Base-by-base conservation (phyloP, 108 stramenopile genomes). In the Aureococcus anophagefferens region DNA sequence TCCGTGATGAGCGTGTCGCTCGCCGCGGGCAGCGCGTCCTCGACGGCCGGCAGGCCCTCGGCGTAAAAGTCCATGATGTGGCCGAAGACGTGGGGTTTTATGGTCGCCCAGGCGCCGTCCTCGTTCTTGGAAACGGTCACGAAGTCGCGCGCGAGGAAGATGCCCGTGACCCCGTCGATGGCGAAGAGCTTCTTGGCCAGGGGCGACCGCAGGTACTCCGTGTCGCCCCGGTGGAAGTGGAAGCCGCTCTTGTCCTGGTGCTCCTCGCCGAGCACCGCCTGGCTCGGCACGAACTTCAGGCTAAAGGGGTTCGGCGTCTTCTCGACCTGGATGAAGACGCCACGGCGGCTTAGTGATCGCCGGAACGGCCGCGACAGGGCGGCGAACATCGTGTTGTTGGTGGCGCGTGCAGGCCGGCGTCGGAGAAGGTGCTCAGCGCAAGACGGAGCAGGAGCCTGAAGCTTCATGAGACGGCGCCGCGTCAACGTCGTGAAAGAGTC, bases 41-140 rank as follows among this genome's bases (percentile, higher is more conserved):
- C 92, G 35, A 90, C 21, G 0, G 87, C 84, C 32, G 88, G 78
- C 66, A 84, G 59, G n/a, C 75, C 89, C 14, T 75, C 77, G 17
- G 90, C 90, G 72, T 89, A 95, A 74, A 88, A 89, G 76, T 97
- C 96, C 95, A 99, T 96, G 62, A 99, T 83, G 46, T 81, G 81
- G 15, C 80, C 77, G 81, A 97, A 94, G 35, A 97, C 85, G 1
- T 84, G 83, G 7, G 96, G 89, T 68, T 89, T 86, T 69, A 97
- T 76, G 67, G 89, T 77, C 35, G 84, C 76, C 98, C 98, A 99
- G 25, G 85, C 71, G 25, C 77, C 72, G 59, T 88, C 86, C 0
- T 95, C 93, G 67, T 67, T 78, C 74, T 98, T 99, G n/a, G 94
- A 97, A 36, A 97, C 86, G n/a, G 96, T 95, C 32, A 99, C 87